Base-by-base conservation (phyloP, 768 basidiomycete genomes). In the Naganishia antarctica region DNA sequence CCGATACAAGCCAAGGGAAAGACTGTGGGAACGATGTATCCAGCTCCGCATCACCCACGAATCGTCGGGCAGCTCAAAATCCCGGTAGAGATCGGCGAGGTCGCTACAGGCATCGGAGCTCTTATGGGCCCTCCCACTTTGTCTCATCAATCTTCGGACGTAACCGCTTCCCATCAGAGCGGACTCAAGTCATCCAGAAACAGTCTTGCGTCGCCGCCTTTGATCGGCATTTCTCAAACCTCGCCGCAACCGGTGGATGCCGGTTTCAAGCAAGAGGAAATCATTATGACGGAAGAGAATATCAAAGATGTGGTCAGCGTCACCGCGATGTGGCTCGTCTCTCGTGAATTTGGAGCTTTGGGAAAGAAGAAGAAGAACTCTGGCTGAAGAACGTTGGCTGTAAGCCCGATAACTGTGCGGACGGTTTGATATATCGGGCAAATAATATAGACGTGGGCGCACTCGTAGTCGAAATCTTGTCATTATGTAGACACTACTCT, bases 1-100 rank as follows among this genome's bases (percentile, higher is more conserved):
- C 23, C 49, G 28, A 57, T 57, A 25, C n/a, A 18, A 21, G 73
- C 70, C 9, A 69, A 73, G 23, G 53, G 70, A 12, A 70, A 71
- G 32, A 87, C 89, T 73, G 85, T 93, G 12, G 93, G 86, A 18
- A 91, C 89, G 32, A 82, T 97, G 34, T 86, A 86, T 13, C 93
- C 93, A 25, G 91, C 91, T 8, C 93, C 92, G 25, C 92, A 98
- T 74, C 93, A 98, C 77, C 93, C 93, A 9, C 91, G 93, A 74
- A 88, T 97, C 23, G 88, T 98, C 45, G 87, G 86, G 40, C 85
- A 92, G 79, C 82, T 97, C 70, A 91, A 91, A 76, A 84, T 94
- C 59, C 91, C 93, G 26, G 92, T 88, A 79, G 87, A 90, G 0
- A 82, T 96, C 1, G 87, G 90, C 0, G 87, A 92, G 64, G 81